These are phyloP conservation scores for Botryosphaeria agaves DNA, from an alignment of 2,329 filamentous ascomycete species.

Conservation along the genomic window DNA sequence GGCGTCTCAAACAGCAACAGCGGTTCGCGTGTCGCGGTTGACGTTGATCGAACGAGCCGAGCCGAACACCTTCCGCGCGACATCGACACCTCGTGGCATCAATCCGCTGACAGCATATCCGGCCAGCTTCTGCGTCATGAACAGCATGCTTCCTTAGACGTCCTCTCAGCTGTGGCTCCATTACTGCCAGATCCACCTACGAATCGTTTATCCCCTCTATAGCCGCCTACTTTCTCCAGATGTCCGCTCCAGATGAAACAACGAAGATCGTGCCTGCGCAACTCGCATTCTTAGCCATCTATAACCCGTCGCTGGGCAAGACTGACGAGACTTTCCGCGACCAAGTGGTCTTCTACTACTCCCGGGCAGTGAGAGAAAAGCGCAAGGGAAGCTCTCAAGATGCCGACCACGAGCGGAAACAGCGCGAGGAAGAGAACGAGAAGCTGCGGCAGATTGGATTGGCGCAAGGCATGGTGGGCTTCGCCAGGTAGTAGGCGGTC, in stretches of 20 bases:
- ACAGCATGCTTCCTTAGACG: no score
- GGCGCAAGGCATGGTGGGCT: conserved; percentile 90
- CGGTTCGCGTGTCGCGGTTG: no score
- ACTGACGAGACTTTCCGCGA: conserved; percentile 57
- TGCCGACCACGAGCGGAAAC: conserved; percentile 18
- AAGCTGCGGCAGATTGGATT: conserved; percentile 83
- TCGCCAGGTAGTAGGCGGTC: conserved; percentile 45
- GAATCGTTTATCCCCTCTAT: neutral
- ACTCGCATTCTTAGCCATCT: conserved; percentile 83
- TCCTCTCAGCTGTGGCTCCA: neutral
- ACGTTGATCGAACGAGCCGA: no score
- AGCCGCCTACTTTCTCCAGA: neutral
- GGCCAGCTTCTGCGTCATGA: no score
- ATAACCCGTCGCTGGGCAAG: conserved; percentile 67
- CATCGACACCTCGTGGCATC: no score
- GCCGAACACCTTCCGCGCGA: no score
- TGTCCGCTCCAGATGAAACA: conserved; percentile 2
- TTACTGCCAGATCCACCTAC: neutral
- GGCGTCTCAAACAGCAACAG: no score
- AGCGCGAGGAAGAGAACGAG: conserved; percentile 58
- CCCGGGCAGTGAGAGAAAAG: conserved; percentile 20
- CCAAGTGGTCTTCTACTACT: conserved; percentile 89
- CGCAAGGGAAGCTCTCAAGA: conserved; percentile 9
- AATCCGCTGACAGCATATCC: no score
- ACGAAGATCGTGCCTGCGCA: conserved; percentile 52